Percentiles rank a stretch among this genome's conserved stretches.
These are phyloP conservation scores for Eucalyptus globulus DNA, from an alignment of 345 rosid species.

Conservation along the genomic window DNA sequence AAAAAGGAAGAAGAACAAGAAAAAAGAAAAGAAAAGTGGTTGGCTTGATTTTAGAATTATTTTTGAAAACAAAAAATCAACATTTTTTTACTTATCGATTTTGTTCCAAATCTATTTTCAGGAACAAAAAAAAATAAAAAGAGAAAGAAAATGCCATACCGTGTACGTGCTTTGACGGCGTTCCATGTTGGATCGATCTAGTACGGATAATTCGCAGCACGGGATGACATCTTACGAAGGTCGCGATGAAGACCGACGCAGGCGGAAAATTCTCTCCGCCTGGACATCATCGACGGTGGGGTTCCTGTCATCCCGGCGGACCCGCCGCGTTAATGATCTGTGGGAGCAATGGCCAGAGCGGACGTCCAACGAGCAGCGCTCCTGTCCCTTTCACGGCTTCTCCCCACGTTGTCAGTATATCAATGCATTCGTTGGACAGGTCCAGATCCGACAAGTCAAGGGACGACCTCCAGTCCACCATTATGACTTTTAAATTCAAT, in stretches of 20 bases:
- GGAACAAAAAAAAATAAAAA: too few relatives aligned
- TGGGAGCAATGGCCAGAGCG: neutral
- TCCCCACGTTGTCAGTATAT: neutral
- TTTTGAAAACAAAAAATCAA: rapidly evolving
- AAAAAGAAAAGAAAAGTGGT: too few relatives aligned
- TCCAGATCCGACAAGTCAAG: neutral
- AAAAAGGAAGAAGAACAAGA: too few relatives aligned
- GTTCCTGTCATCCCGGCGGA: neutral
- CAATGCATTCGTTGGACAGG: neutral
- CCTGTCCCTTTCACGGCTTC: neutral
- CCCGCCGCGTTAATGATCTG: neutral
- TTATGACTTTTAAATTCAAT: neutral
- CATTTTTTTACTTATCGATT: too few relatives aligned
- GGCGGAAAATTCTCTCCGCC: neutral
- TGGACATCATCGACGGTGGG: neutral
- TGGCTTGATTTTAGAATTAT: too few relatives aligned
- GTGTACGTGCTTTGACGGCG: neutral
- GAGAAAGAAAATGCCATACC: too few relatives aligned
- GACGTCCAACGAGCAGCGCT: neutral
- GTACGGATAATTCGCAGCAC: neutral
- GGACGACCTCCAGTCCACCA: neutral
- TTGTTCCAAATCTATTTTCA: rapidly evolving
- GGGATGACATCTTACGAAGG: neutral
- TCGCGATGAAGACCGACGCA: too few relatives aligned
- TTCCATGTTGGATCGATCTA: neutral